Evolutionary conservation across 1,139 yeast genomes (phyloP).

Genomic region (Pneumocystis jirovecii): DNA sequence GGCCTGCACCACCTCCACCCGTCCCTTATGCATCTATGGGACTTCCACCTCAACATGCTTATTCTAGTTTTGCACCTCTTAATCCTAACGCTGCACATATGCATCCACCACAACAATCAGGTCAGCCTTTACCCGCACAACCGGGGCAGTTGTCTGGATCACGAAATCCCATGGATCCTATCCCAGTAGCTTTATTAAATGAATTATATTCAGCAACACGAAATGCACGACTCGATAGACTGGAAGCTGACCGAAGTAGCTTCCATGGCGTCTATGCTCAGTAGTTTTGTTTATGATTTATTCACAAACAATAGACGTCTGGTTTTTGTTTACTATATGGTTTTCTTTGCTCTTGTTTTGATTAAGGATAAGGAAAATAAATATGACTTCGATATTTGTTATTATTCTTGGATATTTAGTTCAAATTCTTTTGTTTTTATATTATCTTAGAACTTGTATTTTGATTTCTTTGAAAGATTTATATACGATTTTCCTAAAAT

Average conservation of each 20-base stretch:
- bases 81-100: slow-evolving; percentile 24
- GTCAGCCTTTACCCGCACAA: slow-evolving; percentile 8
- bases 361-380: background rate
- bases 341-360: background rate
- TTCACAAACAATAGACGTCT: background rate
- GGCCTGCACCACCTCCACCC: slow-evolving; percentile 23
- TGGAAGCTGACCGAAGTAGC: slow-evolving; percentile 32
- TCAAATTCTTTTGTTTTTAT: background rate
- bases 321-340: background rate
- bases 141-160: slow-evolving; percentile 14
- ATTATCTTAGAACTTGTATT: background rate
- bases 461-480: background rate
- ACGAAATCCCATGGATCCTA: slow-evolving; percentile 26
- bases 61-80: slow-evolving; percentile 27
- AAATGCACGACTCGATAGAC: slow-evolving; percentile 35
- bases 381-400: background rate
- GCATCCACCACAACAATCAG: slow-evolving; percentile 15
- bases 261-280: slow-evolving; percentile 30
- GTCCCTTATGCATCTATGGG: slow-evolving; percentile 26
- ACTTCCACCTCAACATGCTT: slow-evolving; percentile 22
- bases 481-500: background rate
- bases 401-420: background rate
- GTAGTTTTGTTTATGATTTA: slow-evolving; percentile 14
- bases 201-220: slow-evolving; percentile 35
- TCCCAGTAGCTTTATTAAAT: slow-evolving; percentile 31